Evolutionary conservation across 2,329 filamentous ascomycete genomes (phyloP).

Genomic region (Monosporascus cannonballus): DNA sequence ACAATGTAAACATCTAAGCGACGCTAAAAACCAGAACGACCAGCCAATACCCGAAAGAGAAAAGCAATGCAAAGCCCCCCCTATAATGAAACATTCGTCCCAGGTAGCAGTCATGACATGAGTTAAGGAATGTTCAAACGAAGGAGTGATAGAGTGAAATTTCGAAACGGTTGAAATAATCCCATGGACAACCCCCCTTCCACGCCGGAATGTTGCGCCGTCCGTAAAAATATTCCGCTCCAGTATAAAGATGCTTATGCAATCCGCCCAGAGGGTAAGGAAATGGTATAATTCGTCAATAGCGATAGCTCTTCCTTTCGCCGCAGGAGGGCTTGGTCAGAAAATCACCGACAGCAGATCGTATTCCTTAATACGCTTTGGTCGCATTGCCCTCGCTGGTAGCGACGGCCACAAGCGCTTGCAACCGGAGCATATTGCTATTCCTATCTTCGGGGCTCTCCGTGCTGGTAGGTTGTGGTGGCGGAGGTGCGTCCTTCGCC

Average conservation of each 20-base stretch:
- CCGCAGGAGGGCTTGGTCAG: too few relatives aligned
- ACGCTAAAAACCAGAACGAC: background rate
- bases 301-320: slow-evolving; percentile 3
- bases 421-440: slow-evolving; percentile 48
- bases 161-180: background rate
- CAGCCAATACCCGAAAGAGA: background rate
- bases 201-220: slow-evolving; percentile 20
- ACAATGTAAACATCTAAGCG: background rate
- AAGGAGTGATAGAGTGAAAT: too few relatives aligned
- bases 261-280: slow-evolving; percentile 4
- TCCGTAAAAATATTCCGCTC: slow-evolving; percentile 8
- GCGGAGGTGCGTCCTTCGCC: slow-evolving; percentile 25
- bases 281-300: slow-evolving; percentile 15
- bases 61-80: background rate
- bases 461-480: slow-evolving; percentile 24
- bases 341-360: too few relatives aligned
- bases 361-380: slow-evolving; percentile 21
- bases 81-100: too few relatives aligned
- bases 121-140: too few relatives aligned
- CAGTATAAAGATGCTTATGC: slow-evolving; percentile 13
- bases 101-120: too few relatives aligned
- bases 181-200: slow-evolving; percentile 9
- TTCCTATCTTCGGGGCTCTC: slow-evolving; percentile 27
- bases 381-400: slow-evolving; percentile 46
- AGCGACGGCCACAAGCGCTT: slow-evolving; percentile 60